phyloP scores from a whole-genome alignment of 257 asterid species.

The Eustoma russellianum region DNA sequence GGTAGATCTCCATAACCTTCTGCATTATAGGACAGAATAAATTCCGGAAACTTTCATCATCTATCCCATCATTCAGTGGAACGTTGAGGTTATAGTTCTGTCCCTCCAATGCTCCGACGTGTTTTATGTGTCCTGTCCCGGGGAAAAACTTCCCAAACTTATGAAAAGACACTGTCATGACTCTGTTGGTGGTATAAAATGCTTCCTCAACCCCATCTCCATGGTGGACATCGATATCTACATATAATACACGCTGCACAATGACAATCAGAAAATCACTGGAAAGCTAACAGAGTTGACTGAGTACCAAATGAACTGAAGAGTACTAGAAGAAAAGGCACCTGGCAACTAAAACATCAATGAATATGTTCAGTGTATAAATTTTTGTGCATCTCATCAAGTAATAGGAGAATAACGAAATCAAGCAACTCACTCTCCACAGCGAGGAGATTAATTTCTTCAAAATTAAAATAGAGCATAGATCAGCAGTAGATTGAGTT shows the following conservation, averaged over 20 bases:
- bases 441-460: too few relatives aligned
- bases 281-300: neutral
- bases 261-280: conserved; percentile 17
- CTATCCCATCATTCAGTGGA: conserved; percentile 53
- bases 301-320: too few relatives aligned
- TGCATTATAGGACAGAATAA: conserved; percentile 47
- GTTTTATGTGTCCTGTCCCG: conserved; percentile 55
- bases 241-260: conserved; percentile 50
- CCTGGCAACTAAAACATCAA: too few relatives aligned
- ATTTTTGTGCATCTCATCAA: too few relatives aligned
- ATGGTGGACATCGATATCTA: conserved; percentile 59
- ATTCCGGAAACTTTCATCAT: conserved; percentile 36
- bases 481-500: too few relatives aligned
- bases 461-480: too few relatives aligned
- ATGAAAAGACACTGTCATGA: conserved; percentile 65
- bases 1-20: conserved; percentile 57
- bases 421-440: too few relatives aligned
- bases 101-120: conserved; percentile 35
- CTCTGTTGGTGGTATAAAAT: conserved; percentile 54
- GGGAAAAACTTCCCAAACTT: conserved; percentile 53
- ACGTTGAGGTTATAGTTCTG: conserved; percentile 51
- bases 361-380: too few relatives aligned
- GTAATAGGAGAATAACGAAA: too few relatives aligned
- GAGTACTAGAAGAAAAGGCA: too few relatives aligned
- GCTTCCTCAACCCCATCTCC: conserved; percentile 78